Conservation (phyloP, 2,329 filamentous ascomycete genomes). For the Fusarium dimerum region DNA sequence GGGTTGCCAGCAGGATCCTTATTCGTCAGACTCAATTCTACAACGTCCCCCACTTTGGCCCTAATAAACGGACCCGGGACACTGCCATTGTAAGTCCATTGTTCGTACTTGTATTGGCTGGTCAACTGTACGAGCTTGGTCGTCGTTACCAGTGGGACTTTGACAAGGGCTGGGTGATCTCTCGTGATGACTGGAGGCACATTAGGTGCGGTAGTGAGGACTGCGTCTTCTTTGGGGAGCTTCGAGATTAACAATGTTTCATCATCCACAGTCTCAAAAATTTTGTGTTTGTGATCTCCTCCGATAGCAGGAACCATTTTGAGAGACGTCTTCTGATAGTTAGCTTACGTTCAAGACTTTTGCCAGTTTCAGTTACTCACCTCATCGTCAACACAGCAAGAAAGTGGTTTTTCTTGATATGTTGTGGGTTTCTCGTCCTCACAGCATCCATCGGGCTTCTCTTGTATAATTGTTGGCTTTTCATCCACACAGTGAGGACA, state of each 20-base stretch:
- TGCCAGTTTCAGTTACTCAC: background rate
- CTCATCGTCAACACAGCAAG: background rate
- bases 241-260: background rate
- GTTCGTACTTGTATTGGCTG: constrained; percentile 15
- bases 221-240: background rate
- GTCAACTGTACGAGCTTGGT: constrained; percentile 14
- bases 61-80: constrained; percentile 15
- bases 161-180: background rate
- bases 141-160: background rate
- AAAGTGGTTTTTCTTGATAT: too few species aligned
- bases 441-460: too few species aligned
- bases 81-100: constrained; percentile 16
- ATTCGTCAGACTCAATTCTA: constrained; percentile 12
- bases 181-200: background rate
- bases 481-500: background rate
- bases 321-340: background rate
- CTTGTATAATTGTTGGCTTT: background rate
- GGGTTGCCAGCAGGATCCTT: constrained; percentile 7
- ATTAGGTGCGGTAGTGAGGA: background rate
- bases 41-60: constrained; percentile 10
- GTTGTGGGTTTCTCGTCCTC: too few species aligned
- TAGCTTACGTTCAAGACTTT: background rate
- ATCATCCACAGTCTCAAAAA: background rate
- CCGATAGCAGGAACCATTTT: background rate
- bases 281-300: background rate